A percentile compares a stretch with the other conserved stretches of the same genome.
Conservation (phyloP, 179 eudicot species). For the Drosera spatulata region DNA sequence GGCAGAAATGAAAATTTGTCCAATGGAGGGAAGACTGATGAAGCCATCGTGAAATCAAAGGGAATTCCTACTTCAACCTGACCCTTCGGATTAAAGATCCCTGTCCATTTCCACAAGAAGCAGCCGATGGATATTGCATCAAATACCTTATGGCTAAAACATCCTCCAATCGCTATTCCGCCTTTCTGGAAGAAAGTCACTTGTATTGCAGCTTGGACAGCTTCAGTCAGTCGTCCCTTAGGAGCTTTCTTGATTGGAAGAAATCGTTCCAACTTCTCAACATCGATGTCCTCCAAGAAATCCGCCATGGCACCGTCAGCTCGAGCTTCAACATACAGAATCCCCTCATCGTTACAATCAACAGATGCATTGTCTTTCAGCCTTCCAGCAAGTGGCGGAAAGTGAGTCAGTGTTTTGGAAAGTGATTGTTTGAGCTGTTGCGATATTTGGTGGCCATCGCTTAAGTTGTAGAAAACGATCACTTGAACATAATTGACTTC, state of each 20-base stretch:
- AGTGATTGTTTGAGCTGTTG: slow-evolving; percentile 10
- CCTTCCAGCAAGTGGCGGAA: slow-evolving; percentile 21
- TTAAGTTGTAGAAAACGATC: slow-evolving; percentile 4
- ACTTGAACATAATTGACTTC: neutral
- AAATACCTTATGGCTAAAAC: slow-evolving; percentile 1
- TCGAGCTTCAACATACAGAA: slow-evolving; percentile 6
- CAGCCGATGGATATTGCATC: slow-evolving; percentile 7
- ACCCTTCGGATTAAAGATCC: too few relatives aligned
- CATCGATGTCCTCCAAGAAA: slow-evolving; percentile 1
- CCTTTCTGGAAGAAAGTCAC: slow-evolving; percentile 8
- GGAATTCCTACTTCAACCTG: too few relatives aligned
- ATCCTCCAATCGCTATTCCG: slow-evolving; percentile 9
- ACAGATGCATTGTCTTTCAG: slow-evolving; percentile 2
- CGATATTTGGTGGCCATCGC: neutral
- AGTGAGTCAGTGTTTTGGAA: slow-evolving; percentile 12
- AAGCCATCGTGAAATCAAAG: too few relatives aligned
- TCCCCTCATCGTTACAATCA: slow-evolving; percentile 12
- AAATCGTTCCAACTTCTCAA: slow-evolving; percentile 1
- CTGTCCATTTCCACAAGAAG: slow-evolving; percentile 10
- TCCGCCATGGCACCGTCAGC: slow-evolving; percentile 4
- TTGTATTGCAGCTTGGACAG: slow-evolving; percentile 5
- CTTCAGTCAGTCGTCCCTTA: neutral
- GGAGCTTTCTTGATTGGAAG: neutral
- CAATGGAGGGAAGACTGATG: too few relatives aligned
- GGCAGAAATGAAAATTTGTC: too few relatives aligned